Conservation (phyloP, 1,284 basidiomycete species). For the Bondarzewia mesenterica region DNA sequence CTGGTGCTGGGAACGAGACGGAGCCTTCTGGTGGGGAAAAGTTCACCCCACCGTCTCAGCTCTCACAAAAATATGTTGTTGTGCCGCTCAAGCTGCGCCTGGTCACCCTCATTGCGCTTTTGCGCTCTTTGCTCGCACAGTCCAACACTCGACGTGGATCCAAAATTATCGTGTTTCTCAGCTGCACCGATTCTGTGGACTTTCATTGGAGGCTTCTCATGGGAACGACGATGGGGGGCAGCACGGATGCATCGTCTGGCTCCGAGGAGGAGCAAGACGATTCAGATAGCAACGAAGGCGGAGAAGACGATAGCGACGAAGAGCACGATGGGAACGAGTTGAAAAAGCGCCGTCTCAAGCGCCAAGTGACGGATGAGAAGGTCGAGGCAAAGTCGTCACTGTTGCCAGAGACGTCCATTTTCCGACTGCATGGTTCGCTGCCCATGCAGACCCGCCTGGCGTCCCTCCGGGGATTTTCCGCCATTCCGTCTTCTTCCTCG, state of each 20-base stretch:
- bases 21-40: conserved; percentile 33
- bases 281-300: neutral
- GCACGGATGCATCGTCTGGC: conserved; percentile 13
- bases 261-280: conserved; percentile 19
- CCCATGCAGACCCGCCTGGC: conserved; percentile 76
- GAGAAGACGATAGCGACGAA: conserved; percentile 12
- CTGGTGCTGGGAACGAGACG: conserved; percentile 2
- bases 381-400: conserved; percentile 64
- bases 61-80: conserved; percentile 91
- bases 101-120: conserved; percentile 83
- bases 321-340: conserved; percentile 10
- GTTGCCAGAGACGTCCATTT: conserved; percentile 77
- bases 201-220: conserved; percentile 92
- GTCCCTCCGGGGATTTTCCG: conserved; percentile 78
- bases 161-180: conserved; percentile 91
- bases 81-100: conserved; percentile 90
- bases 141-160: conserved; percentile 39
- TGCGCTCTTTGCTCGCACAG: conserved; percentile 69
- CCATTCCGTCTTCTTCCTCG: conserved; percentile 20
- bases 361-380: conserved; percentile 22
- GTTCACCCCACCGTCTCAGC: conserved; percentile 92
- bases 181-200: conserved; percentile 96
- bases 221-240: conserved; percentile 62
- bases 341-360: conserved; percentile 2
- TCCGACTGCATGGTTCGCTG: conserved; percentile 92